Conservation (phyloP, 345 rosid species). For the Isatis tinctoria region DNA sequence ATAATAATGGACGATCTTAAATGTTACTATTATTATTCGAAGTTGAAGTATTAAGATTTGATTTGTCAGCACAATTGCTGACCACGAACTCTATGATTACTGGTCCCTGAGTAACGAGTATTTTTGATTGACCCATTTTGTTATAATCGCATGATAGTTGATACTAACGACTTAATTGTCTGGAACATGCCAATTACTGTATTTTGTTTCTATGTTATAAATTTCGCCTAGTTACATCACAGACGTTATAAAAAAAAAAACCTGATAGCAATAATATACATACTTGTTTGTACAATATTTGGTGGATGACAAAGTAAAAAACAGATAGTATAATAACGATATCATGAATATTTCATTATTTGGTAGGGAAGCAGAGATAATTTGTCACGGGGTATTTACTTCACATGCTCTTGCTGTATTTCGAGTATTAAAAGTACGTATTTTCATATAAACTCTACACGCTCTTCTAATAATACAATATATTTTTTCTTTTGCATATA, state of each 20-base stretch:
- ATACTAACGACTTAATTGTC: background rate
- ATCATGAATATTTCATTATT: background rate
- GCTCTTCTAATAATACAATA: background rate
- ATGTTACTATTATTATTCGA: background rate
- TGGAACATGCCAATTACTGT: background rate
- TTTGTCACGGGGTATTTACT: conserved; percentile 13
- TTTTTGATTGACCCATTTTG: background rate
- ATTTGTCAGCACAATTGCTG: conserved; percentile 3
- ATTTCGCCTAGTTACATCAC: background rate
- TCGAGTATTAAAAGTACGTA: background rate
- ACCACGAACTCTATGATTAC: background rate
- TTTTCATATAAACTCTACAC: background rate
- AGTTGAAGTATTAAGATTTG: background rate
- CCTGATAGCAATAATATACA: background rate
- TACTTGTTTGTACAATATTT: background rate
- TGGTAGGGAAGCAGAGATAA: background rate
- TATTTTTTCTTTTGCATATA: too few species aligned
- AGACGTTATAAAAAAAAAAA: background rate
- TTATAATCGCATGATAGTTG: background rate
- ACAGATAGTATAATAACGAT: background rate
- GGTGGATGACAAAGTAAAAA: background rate
- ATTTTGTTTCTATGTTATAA: background rate
- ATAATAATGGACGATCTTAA: background rate
- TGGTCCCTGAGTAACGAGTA: background rate
- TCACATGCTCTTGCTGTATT: conserved; percentile 19